Evolutionary conservation across 441 rosid species (phyloP).

Genomic region (Euphorbia celastroides): DNA sequence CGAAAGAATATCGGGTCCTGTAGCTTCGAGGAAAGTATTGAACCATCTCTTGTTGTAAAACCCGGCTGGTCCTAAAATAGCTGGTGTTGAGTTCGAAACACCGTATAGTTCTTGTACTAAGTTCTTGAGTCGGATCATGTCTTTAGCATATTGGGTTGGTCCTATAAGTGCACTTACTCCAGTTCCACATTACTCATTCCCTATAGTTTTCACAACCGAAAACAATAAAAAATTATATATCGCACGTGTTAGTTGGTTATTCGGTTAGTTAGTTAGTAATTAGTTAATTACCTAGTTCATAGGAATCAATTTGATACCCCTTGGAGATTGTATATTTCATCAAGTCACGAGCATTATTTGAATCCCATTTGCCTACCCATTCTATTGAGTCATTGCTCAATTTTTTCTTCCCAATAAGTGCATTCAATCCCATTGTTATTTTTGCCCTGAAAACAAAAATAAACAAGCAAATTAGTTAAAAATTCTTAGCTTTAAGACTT

Average conservation of each 20-base stretch:
- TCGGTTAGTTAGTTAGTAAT: too few species aligned
- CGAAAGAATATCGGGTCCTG: conserved; percentile 45
- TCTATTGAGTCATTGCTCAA: conserved; percentile 3
- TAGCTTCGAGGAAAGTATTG: conserved; percentile 26
- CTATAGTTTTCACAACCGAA: too few species aligned
- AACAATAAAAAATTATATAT: too few species aligned
- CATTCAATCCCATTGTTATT: conserved; percentile 51
- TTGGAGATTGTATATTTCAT: conserved; percentile 40
- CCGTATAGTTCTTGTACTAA: conserved; percentile 33
- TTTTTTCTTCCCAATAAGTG: conserved; percentile 35
- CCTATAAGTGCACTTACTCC: conserved; percentile 50
- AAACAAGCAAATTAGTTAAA: neutral
- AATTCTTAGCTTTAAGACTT: neutral
- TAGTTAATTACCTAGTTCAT: conserved; percentile 63
- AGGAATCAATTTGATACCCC: conserved; percentile 58
- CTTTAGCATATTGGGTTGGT: conserved; percentile 40
- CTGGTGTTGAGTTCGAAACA: conserved; percentile 33
- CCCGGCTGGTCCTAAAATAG: conserved; percentile 53
- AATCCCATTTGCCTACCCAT: conserved; percentile 44
- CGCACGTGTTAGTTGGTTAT: too few species aligned
- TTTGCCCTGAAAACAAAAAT: conserved; percentile 27
- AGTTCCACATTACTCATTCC: too few species aligned
- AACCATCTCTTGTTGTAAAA: conserved; percentile 58
- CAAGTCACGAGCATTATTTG: conserved; percentile 38
- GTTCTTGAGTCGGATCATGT: conserved; percentile 30